Evolutionary conservation across 441 rosid genomes (phyloP).

Genomic region (Populus tomentosa): DNA sequence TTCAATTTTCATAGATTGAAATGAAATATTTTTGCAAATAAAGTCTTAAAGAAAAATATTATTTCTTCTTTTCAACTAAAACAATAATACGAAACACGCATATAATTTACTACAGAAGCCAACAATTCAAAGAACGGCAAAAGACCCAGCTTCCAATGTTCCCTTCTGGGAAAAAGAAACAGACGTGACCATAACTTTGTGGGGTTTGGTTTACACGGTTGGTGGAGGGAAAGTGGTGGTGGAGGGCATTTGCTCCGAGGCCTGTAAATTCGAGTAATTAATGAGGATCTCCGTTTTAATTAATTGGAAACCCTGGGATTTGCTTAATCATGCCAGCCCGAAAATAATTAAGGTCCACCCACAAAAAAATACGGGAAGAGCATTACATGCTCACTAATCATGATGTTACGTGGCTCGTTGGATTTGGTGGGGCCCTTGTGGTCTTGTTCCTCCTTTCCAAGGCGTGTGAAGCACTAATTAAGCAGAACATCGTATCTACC

Average conservation of each 20-base stretch:
- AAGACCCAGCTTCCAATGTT: too few species aligned
- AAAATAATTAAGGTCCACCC: constrained; percentile 14
- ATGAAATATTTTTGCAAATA: too few species aligned
- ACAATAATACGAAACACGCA: too few species aligned
- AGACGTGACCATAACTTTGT: too few species aligned
- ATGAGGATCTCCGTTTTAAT: constrained; percentile 16
- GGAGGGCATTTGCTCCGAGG: constrained; percentile 6
- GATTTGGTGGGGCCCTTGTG: constrained; percentile 57
- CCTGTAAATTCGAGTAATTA: constrained; percentile 29
- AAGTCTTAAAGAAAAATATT: too few species aligned
- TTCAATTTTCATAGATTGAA: too few species aligned
- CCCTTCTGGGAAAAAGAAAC: too few species aligned
- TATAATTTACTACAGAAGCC: too few species aligned
- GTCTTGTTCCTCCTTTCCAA: constrained; percentile 31
- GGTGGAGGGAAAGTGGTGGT: background rate
- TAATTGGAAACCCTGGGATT: constrained; percentile 40
- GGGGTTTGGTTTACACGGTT: background rate
- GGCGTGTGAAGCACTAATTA: background rate
- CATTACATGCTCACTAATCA: constrained; percentile 28
- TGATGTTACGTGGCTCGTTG: constrained; percentile 59
- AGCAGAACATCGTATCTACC: constrained; percentile 16
- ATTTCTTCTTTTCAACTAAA: too few species aligned
- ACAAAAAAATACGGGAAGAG: background rate
- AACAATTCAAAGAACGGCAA: too few species aligned
- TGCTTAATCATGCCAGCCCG: constrained; percentile 31